phyloP scores from a whole-genome alignment of 208 protist species.

The Leishmania tarentolae region DNA sequence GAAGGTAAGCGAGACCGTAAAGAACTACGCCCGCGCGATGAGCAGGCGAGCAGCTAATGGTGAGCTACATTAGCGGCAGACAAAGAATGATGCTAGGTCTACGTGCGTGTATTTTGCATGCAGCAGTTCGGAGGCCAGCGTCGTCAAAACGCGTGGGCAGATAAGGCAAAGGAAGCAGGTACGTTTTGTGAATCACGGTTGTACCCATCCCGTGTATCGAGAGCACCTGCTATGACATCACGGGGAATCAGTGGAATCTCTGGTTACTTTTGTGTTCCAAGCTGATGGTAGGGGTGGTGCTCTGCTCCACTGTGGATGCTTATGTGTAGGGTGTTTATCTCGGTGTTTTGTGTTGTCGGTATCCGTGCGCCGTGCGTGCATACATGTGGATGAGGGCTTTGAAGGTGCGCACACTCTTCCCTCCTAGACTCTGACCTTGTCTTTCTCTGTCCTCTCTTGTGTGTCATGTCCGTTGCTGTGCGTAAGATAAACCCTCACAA shows the following conservation, averaged over 20 bases:
- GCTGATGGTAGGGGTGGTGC: background rate
- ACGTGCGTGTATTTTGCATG: background rate
- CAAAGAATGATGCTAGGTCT: background rate
- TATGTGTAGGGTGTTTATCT: background rate
- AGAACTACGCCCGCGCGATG: conserved; percentile 55
- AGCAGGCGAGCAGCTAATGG: conserved; percentile 3
- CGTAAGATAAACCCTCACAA: background rate
- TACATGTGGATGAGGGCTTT: background rate
- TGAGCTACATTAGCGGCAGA: background rate
- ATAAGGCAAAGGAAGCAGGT: background rate
- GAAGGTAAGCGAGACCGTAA: conserved; percentile 78
- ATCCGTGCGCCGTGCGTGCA: background rate
- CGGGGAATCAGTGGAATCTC: background rate
- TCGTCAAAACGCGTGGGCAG: background rate
- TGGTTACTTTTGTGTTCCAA: background rate
- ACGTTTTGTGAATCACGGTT: background rate
- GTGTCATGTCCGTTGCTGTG: background rate
- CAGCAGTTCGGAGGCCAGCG: background rate
- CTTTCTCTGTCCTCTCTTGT: background rate
- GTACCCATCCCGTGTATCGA: background rate
- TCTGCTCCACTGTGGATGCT: background rate
- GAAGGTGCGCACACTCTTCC: background rate
- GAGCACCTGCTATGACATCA: background rate
- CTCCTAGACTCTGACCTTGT: background rate
- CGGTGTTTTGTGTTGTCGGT: background rate